Evolutionary conservation across 2,329 filamentous ascomycete species (phyloP), one percentile per base, ranked within the genome.

Genomic region (Ascochyta fabae): DNA sequence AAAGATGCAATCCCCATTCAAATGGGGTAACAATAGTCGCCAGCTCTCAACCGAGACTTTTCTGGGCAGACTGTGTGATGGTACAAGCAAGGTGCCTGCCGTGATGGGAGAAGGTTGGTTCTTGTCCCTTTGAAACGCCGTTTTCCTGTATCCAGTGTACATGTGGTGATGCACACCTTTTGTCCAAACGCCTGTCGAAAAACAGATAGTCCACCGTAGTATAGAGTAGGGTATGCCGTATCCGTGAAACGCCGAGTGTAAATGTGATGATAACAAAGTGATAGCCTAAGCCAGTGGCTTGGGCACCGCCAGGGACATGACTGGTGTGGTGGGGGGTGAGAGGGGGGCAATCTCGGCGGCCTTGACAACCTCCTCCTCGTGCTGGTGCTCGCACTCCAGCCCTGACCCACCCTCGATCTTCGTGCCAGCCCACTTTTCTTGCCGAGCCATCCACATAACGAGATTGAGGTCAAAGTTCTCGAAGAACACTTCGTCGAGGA

Each of bases 401-500:
- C 53, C 53, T 13, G 53, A 48, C 4, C 53, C 47, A 19, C 42
- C 36, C 24, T 56, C 53, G 13, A 56, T n/a, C 13, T 65, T 61
- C 13, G 55, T 49, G 15, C 65, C 53, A 19, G 45, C 58, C 72
- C 72, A 74, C 15, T 66, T 59, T 35, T 75, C 67, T 24, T 64
- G 61, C 15, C 73, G 70, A 10, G 74, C 75, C 40, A 71, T 65
- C 73, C 74, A 76, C 58, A 77, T 71, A 44, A 80, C 69, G 3
- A 68, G 64, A 31, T 75, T 74, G 34, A 78, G 70, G 57, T 81
- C 76, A 62, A 80, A 81, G 24, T 68, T 63, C 43, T 74, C 71
- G 58, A 82, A 80, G 65, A 80, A 78, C 1, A 71, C 68, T 47
- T 80, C 74, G 56, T 82, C 80, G 22, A 77, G 73, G 16, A 75